A percentile compares a stretch with the other conserved stretches of the same genome.
phyloP scores from a whole-genome alignment of 2,329 filamentous ascomycete species.

The Colletotrichum sp. region DNA sequence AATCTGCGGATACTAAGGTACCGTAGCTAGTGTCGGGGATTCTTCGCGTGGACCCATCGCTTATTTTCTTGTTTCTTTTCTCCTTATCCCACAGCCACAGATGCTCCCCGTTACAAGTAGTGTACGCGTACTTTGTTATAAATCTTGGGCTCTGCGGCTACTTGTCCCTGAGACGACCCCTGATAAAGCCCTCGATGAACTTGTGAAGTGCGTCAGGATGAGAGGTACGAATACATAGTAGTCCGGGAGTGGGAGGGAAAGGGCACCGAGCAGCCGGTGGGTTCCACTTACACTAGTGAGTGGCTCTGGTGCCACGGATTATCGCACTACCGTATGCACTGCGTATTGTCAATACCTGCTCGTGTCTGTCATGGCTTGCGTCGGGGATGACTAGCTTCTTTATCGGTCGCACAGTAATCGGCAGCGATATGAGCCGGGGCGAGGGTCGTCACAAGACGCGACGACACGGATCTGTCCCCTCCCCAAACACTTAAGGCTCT shows the following conservation, averaged over 20 bases:
- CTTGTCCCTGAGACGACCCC: background rate
- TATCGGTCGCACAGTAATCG: background rate
- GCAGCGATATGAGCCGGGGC: background rate
- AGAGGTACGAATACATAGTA: background rate
- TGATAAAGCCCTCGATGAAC: background rate
- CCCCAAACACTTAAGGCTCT: constrained; percentile 3
- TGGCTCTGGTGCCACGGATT: background rate
- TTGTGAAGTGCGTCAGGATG: background rate
- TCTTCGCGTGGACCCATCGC: background rate
- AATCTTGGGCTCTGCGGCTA: background rate
- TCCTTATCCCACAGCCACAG: background rate
- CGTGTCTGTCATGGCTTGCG: background rate
- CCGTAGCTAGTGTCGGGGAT: background rate
- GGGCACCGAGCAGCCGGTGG: no score
- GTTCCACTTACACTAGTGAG: background rate
- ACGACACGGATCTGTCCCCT: background rate
- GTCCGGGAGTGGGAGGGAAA: background rate
- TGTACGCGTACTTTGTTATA: background rate
- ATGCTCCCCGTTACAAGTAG: background rate
- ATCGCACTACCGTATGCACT: background rate
- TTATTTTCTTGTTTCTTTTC: background rate
- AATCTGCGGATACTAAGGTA: background rate
- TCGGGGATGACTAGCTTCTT: background rate
- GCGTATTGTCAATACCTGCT: background rate
- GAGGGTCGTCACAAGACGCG: background rate